phyloP scores from a whole-genome alignment of 441 rosid genomes.

The Flueggea neowawraea region DNA sequence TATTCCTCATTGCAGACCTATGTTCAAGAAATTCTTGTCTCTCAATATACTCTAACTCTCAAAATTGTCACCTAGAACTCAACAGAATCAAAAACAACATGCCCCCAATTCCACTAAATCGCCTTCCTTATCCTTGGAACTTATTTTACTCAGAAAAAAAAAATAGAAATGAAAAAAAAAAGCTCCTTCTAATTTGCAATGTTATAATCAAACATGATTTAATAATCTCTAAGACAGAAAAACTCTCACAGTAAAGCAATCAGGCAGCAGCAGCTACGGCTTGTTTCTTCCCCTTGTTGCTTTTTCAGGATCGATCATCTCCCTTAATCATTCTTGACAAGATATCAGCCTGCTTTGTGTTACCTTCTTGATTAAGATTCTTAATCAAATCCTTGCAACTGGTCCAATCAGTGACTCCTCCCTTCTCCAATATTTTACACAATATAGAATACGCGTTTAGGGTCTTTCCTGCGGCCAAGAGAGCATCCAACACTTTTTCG shows the following conservation, averaged over 20 bases:
- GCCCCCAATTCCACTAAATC: no score
- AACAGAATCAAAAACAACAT: no score
- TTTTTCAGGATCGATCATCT: conserved; percentile 18
- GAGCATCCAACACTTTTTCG: conserved; percentile 86
- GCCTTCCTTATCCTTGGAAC: no score
- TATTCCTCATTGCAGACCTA: no score
- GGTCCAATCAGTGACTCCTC: conserved; percentile 63
- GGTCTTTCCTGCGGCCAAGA: conserved; percentile 79
- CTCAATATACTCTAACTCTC: no score
- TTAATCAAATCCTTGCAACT: conserved; percentile 65
- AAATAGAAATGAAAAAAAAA: no score
- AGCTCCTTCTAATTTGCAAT: no score
- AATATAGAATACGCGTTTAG: conserved; percentile 85
- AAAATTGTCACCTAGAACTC: no score
- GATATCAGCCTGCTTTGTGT: conserved; percentile 89
- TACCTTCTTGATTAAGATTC: conserved; percentile 82
- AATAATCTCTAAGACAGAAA: no score
- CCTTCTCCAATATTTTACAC: conserved; percentile 79
- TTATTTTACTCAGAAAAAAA: no score
- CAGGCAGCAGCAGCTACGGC: conserved; percentile 7
- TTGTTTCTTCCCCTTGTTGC: conserved; percentile 5
- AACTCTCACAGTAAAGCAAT: background rate
- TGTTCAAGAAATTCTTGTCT: no score
- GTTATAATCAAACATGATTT: no score
- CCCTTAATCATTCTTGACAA: conserved; percentile 71